Evolutionary conservation across 1,139 yeast species (phyloP).

Genomic region (Protomyces inouyei): DNA sequence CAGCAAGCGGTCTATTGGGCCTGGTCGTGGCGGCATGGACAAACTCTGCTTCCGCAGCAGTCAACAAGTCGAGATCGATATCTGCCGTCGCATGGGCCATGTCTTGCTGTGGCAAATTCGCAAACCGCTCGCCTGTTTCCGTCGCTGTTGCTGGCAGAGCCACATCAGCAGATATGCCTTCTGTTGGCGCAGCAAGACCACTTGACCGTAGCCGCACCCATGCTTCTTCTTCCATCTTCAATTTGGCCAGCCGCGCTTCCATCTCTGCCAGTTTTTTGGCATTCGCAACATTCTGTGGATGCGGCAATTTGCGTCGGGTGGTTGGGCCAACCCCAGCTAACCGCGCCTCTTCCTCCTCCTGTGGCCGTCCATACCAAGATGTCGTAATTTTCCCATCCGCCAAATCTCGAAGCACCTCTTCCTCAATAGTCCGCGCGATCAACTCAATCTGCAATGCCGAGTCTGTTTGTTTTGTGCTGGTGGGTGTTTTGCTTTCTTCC

Average conservation of each 20-base stretch:
- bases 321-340: background rate
- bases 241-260: conserved; percentile 43
- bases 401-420: conserved; percentile 58
- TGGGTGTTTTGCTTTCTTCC: conserved; percentile 36
- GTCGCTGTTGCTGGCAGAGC: conserved; percentile 25
- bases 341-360: conserved; percentile 31
- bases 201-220: conserved; percentile 14
- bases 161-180: background rate
- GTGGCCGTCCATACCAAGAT: conserved; percentile 58
- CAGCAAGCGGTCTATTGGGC: background rate
- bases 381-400: conserved; percentile 55
- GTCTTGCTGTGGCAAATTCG: conserved; percentile 1
- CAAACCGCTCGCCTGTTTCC: conserved; percentile 4
- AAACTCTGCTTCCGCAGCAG: conserved; percentile 31
- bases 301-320: conserved; percentile 44
- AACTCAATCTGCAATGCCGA: conserved; percentile 32
- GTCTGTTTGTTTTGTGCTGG: conserved; percentile 11
- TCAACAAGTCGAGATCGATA: conserved; percentile 20
- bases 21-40: conserved; percentile 15
- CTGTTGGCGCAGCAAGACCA: background rate
- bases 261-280: conserved; percentile 47
- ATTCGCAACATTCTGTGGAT: conserved; percentile 55
- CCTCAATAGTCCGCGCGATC: conserved; percentile 57
- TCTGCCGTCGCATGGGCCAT: background rate
- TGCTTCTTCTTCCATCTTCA: conserved; percentile 23